Conservation (phyloP, 768 basidiomycete genomes). For the Ramaria sp. region DNA sequence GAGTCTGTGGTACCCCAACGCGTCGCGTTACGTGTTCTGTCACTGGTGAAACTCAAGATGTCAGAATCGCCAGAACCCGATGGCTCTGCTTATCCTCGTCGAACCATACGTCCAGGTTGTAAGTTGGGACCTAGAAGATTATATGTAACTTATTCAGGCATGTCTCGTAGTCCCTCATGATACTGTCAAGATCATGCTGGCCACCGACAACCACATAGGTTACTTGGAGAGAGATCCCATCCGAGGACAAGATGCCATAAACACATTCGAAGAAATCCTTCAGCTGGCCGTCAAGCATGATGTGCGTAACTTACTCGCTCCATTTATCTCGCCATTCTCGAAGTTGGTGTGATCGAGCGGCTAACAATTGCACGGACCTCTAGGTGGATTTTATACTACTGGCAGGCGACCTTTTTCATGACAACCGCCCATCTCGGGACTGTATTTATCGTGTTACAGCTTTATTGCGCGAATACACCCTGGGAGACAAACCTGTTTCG, state of each 20-base stretch:
- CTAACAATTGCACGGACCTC: background rate
- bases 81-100: background rate
- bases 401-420: slow-evolving; percentile 95
- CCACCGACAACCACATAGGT: slow-evolving; percentile 94
- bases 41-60: background rate
- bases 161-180: slow-evolving; percentile 21
- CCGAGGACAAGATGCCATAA: slow-evolving; percentile 88
- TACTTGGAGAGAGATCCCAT: slow-evolving; percentile 92
- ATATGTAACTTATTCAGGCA: background rate
- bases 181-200: slow-evolving; percentile 75
- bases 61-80: background rate
- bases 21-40: background rate
- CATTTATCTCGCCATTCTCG: background rate
- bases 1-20: background rate
- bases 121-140: background rate
- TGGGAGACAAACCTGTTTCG: slow-evolving; percentile 83
- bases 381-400: slow-evolving; percentile 95
- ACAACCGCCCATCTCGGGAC: slow-evolving; percentile 89
- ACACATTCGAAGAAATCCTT: slow-evolving; percentile 90
- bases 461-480: slow-evolving; percentile 79
- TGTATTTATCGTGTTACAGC: slow-evolving; percentile 85
- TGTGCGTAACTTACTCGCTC: slow-evolving; percentile 27
- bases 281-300: slow-evolving; percentile 84
- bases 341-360: background rate
- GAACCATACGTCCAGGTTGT: background rate